Percentiles rank a stretch among this genome's conserved stretches.
Conservation (phyloP, 208 protist genomes). For the Trypanosoma vivax region DNA sequence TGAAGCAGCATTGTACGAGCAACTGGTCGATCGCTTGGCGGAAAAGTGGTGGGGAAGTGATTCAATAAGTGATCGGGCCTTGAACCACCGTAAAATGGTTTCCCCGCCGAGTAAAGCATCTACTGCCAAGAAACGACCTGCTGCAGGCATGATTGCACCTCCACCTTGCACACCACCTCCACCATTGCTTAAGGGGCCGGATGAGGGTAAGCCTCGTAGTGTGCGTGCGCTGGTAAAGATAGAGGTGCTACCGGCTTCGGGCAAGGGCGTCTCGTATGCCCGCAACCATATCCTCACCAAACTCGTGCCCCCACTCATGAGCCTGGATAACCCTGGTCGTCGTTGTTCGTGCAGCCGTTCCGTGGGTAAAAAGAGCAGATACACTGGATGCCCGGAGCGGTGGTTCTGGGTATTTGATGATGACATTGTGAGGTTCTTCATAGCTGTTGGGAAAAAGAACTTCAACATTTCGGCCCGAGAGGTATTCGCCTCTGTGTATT, state of each 20-base stretch:
- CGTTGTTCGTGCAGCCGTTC: neutral
- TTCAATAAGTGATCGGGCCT: neutral
- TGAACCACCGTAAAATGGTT: neutral
- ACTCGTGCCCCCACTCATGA: conserved; percentile 52
- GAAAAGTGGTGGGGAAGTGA: conserved; percentile 32
- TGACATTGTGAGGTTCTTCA: conserved; percentile 70
- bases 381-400: neutral
- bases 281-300: conserved; percentile 83
- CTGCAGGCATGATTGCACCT: neutral
- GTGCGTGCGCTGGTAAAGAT: conserved; percentile 54
- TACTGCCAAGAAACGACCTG: too few species aligned
- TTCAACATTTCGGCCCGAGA: conserved; percentile 39
- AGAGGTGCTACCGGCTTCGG: conserved; percentile 46
- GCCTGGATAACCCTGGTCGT: neutral
- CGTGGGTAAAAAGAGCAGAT: neutral
- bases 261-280: conserved; percentile 76
- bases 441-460: conserved; percentile 31
- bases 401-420: conserved; percentile 87
- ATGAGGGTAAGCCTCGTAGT: neutral
- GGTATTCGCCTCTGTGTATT: conserved; percentile 49
- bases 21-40: conserved; percentile 54
- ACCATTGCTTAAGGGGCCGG: conserved; percentile 20
- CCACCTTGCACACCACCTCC: neutral
- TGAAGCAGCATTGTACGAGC: conserved; percentile 47
- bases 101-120: too few species aligned